phyloP scores from a whole-genome alignment of 164 flowering plant species.

The Saururus chinensis region DNA sequence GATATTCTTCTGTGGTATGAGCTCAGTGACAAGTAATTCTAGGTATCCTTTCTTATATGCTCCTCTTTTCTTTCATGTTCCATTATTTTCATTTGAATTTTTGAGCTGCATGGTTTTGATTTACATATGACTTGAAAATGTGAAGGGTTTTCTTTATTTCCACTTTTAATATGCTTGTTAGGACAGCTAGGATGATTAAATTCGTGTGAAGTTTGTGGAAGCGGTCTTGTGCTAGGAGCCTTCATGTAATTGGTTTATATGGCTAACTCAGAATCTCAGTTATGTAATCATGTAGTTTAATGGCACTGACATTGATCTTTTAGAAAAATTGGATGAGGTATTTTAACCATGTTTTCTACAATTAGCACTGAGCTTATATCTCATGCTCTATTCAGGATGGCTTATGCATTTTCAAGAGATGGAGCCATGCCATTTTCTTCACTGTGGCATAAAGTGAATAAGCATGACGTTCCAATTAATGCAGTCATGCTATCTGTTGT shows the following conservation, averaged over 20 bases:
- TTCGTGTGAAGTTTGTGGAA: background rate
- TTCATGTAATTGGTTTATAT: background rate
- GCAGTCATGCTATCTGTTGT: constrained; percentile 84
- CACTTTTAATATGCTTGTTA: no score
- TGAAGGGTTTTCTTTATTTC: no score
- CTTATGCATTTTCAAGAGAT: constrained; percentile 95
- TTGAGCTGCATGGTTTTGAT: no score
- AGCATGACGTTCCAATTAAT: constrained; percentile 78
- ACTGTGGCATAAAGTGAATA: constrained; percentile 86
- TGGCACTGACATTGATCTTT: no score
- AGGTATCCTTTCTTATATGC: constrained; percentile 32
- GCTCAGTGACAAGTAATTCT: constrained; percentile 53
- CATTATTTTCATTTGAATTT: background rate
- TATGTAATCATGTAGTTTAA: no score
- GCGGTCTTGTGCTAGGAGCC: background rate
- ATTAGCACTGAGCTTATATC: background rate
- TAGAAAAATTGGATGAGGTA: no score
- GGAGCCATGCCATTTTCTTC: constrained; percentile 94
- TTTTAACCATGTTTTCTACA: no score
- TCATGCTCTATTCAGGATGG: constrained; percentile 53
- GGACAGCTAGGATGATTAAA: no score
- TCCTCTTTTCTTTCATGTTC: background rate
- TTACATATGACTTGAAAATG: background rate
- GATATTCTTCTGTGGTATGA: constrained; percentile 86
- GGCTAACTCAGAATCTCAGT: background rate